Percentiles rank a stretch among this genome's conserved stretches.
Evolutionary conservation across 2,329 filamentous ascomycete species (phyloP).

Genomic region (Neobulgaria alba): DNA sequence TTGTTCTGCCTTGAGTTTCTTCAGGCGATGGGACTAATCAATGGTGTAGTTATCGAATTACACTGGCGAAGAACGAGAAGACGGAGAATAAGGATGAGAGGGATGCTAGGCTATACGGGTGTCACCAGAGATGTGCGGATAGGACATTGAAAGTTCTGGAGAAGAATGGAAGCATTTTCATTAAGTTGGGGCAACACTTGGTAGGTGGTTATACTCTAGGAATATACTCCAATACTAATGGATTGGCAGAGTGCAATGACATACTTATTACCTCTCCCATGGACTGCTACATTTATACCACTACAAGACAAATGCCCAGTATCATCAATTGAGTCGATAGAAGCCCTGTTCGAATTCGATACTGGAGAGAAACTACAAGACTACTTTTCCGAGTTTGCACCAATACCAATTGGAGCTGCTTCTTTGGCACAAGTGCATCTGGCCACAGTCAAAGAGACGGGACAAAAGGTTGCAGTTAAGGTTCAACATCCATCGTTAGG

Average conservation of each 20-base stretch:
- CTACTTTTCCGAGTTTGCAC: constrained; percentile 78
- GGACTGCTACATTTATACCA: constrained; percentile 92
- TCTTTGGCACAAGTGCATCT: constrained; percentile 92
- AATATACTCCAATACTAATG: constrained; percentile 15
- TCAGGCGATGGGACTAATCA: constrained; percentile 1
- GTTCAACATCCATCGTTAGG: constrained; percentile 87
- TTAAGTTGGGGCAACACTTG: constrained; percentile 93
- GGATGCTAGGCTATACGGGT: constrained; percentile 63
- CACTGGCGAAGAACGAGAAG: constrained; percentile 62
- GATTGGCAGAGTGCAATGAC: constrained; percentile 52
- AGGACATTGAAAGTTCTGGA: constrained; percentile 81
- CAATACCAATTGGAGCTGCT: constrained; percentile 78
- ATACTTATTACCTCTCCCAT: constrained; percentile 62
- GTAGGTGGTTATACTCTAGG: constrained; percentile 32
- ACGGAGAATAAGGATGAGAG: constrained; percentile 55
- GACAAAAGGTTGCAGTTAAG: constrained; percentile 88
- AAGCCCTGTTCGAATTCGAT: constrained; percentile 77
- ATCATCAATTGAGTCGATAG: constrained; percentile 78
- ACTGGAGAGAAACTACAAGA: constrained; percentile 72
- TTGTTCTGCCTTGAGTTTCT: constrained; percentile 11
- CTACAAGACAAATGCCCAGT: constrained; percentile 93
- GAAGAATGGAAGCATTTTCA: constrained; percentile 97
- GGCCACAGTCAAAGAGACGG: constrained; percentile 71
- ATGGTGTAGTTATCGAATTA: constrained; percentile 69
- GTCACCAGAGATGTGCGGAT: constrained; percentile 86